Conservation (phyloP, 2,329 filamentous ascomycete genomes). For the Ophiobolus disseminans region DNA sequence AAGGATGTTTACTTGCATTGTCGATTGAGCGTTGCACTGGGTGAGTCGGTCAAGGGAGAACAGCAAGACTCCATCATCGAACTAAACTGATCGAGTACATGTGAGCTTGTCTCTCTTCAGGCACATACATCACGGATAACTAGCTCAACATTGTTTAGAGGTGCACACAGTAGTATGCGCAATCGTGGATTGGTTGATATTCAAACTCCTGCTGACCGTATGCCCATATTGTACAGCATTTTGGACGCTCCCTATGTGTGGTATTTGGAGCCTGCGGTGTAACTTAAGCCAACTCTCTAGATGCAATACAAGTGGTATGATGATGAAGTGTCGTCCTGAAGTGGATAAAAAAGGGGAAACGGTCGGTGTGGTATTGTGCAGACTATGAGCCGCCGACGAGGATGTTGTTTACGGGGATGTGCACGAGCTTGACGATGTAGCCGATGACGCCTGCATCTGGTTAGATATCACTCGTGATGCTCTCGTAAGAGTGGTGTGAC, state of each 20-base stretch:
- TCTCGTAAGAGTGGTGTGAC: conserved; percentile 1
- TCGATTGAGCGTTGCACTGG: no score
- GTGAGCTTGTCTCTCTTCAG: no score
- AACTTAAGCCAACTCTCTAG: conserved; percentile 2
- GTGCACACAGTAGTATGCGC: conserved; percentile 5
- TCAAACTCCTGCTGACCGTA: conserved; percentile 47
- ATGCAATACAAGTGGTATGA: conserved; percentile 23
- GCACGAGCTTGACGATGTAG: conserved; percentile 61
- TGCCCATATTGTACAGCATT: conserved; percentile 43
- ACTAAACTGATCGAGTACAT: no score
- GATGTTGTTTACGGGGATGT: conserved; percentile 63
- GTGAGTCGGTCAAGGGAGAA: no score
- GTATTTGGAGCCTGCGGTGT: neutral
- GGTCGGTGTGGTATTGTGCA: conserved; percentile 11
- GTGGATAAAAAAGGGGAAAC: conserved; percentile 17
- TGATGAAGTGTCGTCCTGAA: conserved; percentile 14
- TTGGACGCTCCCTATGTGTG: conserved; percentile 6
- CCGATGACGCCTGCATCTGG: conserved; percentile 52
- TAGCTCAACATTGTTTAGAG: no score
- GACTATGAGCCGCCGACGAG: conserved; percentile 54
- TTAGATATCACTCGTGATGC: neutral
- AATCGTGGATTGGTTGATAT: conserved; percentile 39
- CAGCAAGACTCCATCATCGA: no score
- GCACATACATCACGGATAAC: no score
- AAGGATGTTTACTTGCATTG: no score